These are phyloP conservation scores for Metschnikowia colocasiae DNA, from an alignment of 805 yeast genomes.

Conservation along the genomic window DNA sequence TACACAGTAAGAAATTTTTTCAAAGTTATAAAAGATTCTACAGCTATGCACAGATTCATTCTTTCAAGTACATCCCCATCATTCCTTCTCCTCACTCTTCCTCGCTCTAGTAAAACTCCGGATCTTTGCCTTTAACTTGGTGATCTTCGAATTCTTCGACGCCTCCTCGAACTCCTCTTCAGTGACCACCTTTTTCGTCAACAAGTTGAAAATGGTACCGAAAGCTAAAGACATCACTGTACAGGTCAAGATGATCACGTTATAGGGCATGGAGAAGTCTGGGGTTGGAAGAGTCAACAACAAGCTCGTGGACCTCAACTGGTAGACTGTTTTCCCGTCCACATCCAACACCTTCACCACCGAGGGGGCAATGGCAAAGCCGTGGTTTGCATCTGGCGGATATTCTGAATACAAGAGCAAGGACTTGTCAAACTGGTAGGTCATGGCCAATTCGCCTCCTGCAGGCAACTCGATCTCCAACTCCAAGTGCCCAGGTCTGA, in stretches of 20 bases:
- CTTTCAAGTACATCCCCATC: no score
- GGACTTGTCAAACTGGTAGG: slow-evolving; percentile 83
- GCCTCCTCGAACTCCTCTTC: slow-evolving; percentile 60
- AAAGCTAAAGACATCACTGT: slow-evolving; percentile 90
- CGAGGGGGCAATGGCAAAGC: slow-evolving; percentile 92
- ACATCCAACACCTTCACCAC: slow-evolving; percentile 54
- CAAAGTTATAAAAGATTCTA: no score
- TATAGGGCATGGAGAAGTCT: slow-evolving; percentile 98
- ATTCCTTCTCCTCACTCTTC: slow-evolving; percentile 1
- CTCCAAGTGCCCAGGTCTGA: slow-evolving; percentile 81
- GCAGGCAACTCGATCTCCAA: slow-evolving; percentile 64
- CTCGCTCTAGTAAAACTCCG: not conserved
- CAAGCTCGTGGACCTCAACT: slow-evolving; percentile 79
- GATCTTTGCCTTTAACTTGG: slow-evolving; percentile 12
- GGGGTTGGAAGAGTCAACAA: slow-evolving; percentile 90
- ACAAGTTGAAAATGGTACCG: slow-evolving; percentile 77
- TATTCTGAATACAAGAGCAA: slow-evolving; percentile 82
- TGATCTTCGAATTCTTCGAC: slow-evolving; percentile 11
- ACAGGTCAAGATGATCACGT: slow-evolving; percentile 89
- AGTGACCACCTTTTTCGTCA: slow-evolving; percentile 70
- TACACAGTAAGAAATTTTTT: no score
- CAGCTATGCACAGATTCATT: no score
- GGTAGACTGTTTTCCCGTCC: slow-evolving; percentile 33
- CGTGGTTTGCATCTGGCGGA: slow-evolving; percentile 99
- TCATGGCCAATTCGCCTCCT: slow-evolving; percentile 52